These are phyloP conservation scores for Dalechampia spathulata DNA, from an alignment of 441 rosid genomes.

Conservation along the genomic window DNA sequence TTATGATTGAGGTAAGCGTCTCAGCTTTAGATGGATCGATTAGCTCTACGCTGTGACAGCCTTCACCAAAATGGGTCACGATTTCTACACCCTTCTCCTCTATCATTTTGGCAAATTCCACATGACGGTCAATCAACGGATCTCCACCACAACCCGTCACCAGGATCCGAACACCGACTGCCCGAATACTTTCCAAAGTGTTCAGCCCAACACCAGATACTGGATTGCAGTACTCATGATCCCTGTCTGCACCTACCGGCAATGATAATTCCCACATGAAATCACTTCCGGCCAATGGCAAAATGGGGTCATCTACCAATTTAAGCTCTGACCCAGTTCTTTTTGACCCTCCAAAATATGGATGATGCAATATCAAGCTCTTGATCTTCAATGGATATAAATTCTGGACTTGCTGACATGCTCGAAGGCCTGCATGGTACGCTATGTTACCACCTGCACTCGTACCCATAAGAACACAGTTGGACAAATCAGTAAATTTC, in stretches of 20 bases:
- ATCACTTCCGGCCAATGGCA: slow-evolving; percentile 22
- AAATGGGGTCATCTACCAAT: slow-evolving; percentile 15
- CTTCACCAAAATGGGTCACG: slow-evolving; percentile 17
- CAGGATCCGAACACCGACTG: slow-evolving; percentile 22
- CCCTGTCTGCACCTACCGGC: slow-evolving; percentile 29
- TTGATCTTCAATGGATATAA: slow-evolving; percentile 2
- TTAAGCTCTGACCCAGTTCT: slow-evolving; percentile 35
- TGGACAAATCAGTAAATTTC: neutral
- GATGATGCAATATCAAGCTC: slow-evolving; percentile 32
- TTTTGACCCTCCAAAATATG: slow-evolving; percentile 41
- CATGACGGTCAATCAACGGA: slow-evolving; percentile 38
- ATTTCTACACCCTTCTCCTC: slow-evolving; percentile 22
- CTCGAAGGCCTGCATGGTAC: neutral
- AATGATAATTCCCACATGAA: slow-evolving; percentile 31
- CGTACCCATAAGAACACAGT: slow-evolving; percentile 8
- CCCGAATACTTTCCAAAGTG: slow-evolving; percentile 9
- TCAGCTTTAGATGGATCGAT: slow-evolving; percentile 10
- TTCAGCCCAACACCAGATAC: slow-evolving; percentile 16
- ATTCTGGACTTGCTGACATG: neutral
- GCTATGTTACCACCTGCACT: slow-evolving; percentile 19
- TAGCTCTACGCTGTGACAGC: slow-evolving; percentile 25
- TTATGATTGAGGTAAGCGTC: neutral
- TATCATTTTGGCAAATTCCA: slow-evolving; percentile 21
- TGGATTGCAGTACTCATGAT: slow-evolving; percentile 46
- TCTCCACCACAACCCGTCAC: slow-evolving; percentile 27